Conservation (phyloP, 2,329 filamentous ascomycete genomes). For the Phoma sp. region DNA sequence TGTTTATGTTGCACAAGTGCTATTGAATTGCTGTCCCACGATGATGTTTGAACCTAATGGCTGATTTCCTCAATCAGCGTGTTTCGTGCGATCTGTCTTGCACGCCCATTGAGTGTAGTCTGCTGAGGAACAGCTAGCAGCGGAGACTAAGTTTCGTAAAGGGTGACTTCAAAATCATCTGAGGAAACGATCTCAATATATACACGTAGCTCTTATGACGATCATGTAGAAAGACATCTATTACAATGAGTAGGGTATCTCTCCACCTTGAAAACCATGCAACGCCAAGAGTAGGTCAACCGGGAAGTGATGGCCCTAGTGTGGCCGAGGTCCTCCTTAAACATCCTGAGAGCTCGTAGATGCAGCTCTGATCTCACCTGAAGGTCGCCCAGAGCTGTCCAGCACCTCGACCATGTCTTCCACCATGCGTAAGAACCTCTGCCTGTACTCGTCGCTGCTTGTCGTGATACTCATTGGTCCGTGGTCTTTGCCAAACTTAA, state of each 20-base stretch:
- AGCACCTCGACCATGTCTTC: conserved; percentile 45
- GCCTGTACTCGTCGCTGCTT: conserved; percentile 69
- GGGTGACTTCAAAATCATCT: background rate
- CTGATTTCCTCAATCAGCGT: no score
- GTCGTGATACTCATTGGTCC: conserved; percentile 80
- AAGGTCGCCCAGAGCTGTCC: conserved; percentile 41
- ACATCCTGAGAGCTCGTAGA: conserved; percentile 16
- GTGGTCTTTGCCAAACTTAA: conserved; percentile 60
- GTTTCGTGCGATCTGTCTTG: no score
- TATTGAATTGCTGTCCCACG: no score
- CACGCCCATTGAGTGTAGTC: no score
- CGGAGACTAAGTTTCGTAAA: no score
- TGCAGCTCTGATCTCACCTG: conserved; percentile 36
- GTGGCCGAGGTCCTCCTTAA: background rate
- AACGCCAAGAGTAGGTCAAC: background rate
- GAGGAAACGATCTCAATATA: background rate
- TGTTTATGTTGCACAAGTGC: background rate
- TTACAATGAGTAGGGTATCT: conserved; percentile 4
- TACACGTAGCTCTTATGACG: background rate
- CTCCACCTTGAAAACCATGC: background rate
- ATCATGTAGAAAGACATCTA: no score
- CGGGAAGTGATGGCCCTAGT: background rate
- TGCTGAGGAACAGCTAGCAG: no score
- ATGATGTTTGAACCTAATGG: no score
- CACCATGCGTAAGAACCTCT: conserved; percentile 62